Conservation (phyloP, 805 yeast species). For the Lachancea sp. region DNA sequence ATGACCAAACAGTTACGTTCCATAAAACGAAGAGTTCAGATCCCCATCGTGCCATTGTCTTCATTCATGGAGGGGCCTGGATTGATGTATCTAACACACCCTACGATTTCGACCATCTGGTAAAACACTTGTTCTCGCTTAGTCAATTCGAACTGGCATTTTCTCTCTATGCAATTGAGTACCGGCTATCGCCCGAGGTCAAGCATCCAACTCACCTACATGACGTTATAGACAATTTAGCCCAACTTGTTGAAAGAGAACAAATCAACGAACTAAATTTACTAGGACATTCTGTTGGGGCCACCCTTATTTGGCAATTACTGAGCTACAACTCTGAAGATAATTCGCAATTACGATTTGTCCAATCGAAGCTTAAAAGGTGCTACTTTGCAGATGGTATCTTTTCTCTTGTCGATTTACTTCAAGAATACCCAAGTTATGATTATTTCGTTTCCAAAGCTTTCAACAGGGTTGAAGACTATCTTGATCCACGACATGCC, state of each 20-base stretch:
- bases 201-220: constrained; percentile 55
- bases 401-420: constrained; percentile 44
- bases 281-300: constrained; percentile 81
- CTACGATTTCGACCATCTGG: constrained; percentile 43
- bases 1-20: constrained; percentile 13
- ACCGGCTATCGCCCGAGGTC: constrained; percentile 57
- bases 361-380: constrained; percentile 17
- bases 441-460: constrained; percentile 53
- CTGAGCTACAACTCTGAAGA: constrained; percentile 17
- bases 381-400: constrained; percentile 62
- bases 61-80: constrained; percentile 91
- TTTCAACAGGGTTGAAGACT: constrained; percentile 33
- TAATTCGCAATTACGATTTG: not conserved
- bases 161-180: constrained; percentile 42
- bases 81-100: constrained; percentile 59
- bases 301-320: constrained; percentile 56
- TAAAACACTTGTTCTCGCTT: constrained; percentile 12
- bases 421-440: constrained; percentile 59
- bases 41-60: constrained; percentile 36
- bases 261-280: constrained; percentile 31
- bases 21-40: constrained; percentile 1
- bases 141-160: constrained; percentile 10
- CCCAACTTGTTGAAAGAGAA: constrained; percentile 16
- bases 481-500: constrained; percentile 19
- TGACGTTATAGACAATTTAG: constrained; percentile 48